These are phyloP conservation scores for Colletotrichum sp. DNA, from an alignment of 2,329 filamentous ascomycete genomes.

Conservation along the genomic window DNA sequence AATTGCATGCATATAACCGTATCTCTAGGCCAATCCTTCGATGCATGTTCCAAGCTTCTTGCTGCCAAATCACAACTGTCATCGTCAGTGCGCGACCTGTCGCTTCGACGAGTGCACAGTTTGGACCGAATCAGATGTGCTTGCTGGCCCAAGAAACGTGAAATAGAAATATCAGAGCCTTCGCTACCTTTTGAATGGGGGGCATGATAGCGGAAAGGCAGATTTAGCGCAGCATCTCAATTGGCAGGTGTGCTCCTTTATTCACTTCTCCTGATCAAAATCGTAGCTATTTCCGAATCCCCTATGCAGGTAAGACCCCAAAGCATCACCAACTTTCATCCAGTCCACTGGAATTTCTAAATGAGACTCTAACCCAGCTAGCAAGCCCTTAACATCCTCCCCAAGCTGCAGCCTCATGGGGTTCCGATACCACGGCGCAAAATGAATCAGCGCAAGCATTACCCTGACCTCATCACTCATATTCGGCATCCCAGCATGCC, in stretches of 20 bases:
- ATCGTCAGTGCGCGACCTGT: too few species aligned
- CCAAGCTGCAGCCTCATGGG: slow-evolving; percentile 60
- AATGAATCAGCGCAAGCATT: slow-evolving; percentile 67
- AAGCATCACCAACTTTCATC: slow-evolving; percentile 44
- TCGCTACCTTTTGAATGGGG: too few species aligned
- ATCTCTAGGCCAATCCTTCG: not conserved
- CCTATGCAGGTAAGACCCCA: slow-evolving; percentile 56
- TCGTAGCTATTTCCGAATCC: slow-evolving; percentile 68
- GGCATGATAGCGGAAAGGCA: too few species aligned
- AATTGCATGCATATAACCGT: not conserved
- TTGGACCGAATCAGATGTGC: too few species aligned
- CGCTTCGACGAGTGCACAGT: too few species aligned
- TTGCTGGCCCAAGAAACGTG: too few species aligned
- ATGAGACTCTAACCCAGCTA: slow-evolving; percentile 42
- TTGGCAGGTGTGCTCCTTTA: not conserved
- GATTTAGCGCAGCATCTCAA: too few species aligned
- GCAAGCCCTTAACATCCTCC: slow-evolving; percentile 49
- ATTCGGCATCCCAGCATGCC: slow-evolving; percentile 71
- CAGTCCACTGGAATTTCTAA: slow-evolving; percentile 59
- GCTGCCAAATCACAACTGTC: rapidly evolving
- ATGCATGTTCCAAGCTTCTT: not conserved
- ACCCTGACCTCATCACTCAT: slow-evolving; percentile 51
- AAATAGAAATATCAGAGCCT: too few species aligned
- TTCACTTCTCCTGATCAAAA: slow-evolving; percentile 53
- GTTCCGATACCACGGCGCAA: slow-evolving; percentile 63